Conservation (phyloP, 2,329 filamentous ascomycete genomes). For the Orbilia ellipsospora region DNA sequence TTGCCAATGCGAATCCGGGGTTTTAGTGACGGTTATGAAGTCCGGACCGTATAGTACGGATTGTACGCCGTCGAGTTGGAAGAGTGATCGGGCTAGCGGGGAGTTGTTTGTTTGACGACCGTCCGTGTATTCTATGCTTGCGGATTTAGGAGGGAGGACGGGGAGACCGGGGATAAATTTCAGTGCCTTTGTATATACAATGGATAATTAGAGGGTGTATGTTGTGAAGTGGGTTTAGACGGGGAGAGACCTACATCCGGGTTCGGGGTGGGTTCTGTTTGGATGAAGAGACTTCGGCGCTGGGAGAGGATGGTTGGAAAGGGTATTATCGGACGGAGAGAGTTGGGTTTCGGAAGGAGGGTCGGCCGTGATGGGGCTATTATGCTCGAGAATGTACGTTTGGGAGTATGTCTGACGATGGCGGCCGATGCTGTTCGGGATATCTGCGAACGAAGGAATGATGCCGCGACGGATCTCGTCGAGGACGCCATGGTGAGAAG, state of each 20-base stretch:
- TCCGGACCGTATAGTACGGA: conserved; percentile 93
- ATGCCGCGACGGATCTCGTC: conserved; percentile 30
- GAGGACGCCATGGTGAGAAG: conserved; percentile 22
- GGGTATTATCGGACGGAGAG: background rate
- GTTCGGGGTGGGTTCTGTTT: conserved; percentile 94
- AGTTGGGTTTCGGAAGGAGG: background rate
- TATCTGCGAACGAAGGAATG: conserved; percentile 35
- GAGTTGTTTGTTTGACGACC: conserved; percentile 92
- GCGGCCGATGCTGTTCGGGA: conserved; percentile 28
- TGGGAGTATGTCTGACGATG: conserved; percentile 17
- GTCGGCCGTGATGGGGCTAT: conserved; percentile 14
- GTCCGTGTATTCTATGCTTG: conserved; percentile 91
- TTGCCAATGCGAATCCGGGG: conserved; percentile 87
- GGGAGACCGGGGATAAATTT: conserved; percentile 95
- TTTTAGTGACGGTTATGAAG: conserved; percentile 97
- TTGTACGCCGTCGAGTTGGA: conserved; percentile 94
- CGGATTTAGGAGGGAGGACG: conserved; percentile 79
- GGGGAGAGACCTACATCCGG: conserved; percentile 70
- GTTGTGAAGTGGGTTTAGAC: background rate
- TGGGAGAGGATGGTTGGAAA: background rate
- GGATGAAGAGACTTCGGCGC: conserved; percentile 80
- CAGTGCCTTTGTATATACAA: conserved; percentile 68
- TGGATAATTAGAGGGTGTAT: conserved; percentile 35
- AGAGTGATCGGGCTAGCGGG: conserved; percentile 85
- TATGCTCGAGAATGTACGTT: conserved; percentile 18